phyloP scores from a whole-genome alignment of 345 rosid genomes.

The Eucalyptus marginata region DNA sequence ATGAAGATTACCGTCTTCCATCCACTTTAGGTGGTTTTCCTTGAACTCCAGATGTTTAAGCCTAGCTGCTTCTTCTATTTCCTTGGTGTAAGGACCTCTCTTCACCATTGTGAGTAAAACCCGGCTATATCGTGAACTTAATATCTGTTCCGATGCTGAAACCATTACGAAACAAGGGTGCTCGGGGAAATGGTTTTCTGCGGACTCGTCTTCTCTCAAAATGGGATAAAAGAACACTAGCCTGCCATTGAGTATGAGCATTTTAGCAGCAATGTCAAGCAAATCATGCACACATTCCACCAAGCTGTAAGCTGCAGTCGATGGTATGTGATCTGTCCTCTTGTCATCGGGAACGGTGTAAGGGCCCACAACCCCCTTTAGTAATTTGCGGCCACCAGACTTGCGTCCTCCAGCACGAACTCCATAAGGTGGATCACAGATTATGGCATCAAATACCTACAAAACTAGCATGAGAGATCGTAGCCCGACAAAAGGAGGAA shows the following conservation, averaged over 20 bases:
- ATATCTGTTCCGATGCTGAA: constrained; percentile 80
- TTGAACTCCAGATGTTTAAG: constrained; percentile 68
- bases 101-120: constrained; percentile 87
- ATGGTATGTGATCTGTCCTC: constrained; percentile 86
- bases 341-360: constrained; percentile 93
- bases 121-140: constrained; percentile 75
- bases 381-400: constrained; percentile 88
- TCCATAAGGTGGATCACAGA: constrained; percentile 94
- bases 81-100: constrained; percentile 39
- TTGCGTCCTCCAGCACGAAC: constrained; percentile 97
- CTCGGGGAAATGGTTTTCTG: constrained; percentile 41
- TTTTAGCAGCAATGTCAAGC: constrained; percentile 77
- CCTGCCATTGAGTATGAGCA: constrained; percentile 84
- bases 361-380: constrained; percentile 71
- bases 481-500: neutral
- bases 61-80: constrained; percentile 48
- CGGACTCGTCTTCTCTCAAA: constrained; percentile 45
- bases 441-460: constrained; percentile 81
- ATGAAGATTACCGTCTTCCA: constrained; percentile 82
- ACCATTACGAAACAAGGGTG: constrained; percentile 74
- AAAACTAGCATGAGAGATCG: neutral
- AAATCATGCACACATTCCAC: constrained; percentile 88
- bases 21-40: constrained; percentile 85
- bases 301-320: constrained; percentile 81
- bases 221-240: constrained; percentile 87